Evolutionary conservation across 2,329 filamentous ascomycete species (phyloP).

Genomic region (Corynespora cassiicola): DNA sequence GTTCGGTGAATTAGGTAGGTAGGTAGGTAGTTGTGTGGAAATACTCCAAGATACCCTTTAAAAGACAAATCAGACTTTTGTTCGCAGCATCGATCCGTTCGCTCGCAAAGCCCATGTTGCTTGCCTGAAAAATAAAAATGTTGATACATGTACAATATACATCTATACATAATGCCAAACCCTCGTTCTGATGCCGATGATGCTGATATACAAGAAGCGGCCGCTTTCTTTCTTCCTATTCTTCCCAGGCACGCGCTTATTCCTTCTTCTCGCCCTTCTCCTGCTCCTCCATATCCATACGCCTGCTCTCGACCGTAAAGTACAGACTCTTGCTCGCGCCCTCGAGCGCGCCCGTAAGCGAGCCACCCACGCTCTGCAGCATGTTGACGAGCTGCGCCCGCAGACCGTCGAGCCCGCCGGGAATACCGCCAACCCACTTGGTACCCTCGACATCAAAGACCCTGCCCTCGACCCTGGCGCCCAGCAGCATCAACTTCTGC

Average conservation of each 20-base stretch:
- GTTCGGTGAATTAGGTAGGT: too few relatives aligned
- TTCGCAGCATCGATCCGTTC: too few relatives aligned
- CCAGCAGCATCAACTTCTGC: constrained; percentile 85
- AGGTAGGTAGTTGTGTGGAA: too few relatives aligned
- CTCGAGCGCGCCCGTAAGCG: constrained; percentile 79
- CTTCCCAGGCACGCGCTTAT: constrained; percentile 20
- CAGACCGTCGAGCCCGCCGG: constrained; percentile 81
- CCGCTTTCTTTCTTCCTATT: too few relatives aligned
- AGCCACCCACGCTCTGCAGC: constrained; percentile 80
- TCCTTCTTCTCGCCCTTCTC: constrained; percentile 40
- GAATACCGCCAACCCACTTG: constrained; percentile 76
- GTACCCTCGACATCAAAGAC: constrained; percentile 78
- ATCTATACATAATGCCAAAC: constrained; percentile 18
- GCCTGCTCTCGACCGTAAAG: constrained; percentile 84
- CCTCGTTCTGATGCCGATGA: too few relatives aligned
- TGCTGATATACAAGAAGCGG: constrained; percentile 12
- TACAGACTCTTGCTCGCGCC: constrained; percentile 82
- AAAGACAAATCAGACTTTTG: too few relatives aligned
- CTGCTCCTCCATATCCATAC: constrained; percentile 81
- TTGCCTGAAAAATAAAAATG: too few relatives aligned
- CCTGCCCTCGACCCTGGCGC: constrained; percentile 84
- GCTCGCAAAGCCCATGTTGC: too few relatives aligned
- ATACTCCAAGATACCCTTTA: too few relatives aligned
- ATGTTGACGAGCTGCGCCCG: constrained; percentile 81
- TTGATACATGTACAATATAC: constrained; percentile 24